Base-by-base conservation (phyloP, 148 eudicot genomes). In the Cornus florida region DNA sequence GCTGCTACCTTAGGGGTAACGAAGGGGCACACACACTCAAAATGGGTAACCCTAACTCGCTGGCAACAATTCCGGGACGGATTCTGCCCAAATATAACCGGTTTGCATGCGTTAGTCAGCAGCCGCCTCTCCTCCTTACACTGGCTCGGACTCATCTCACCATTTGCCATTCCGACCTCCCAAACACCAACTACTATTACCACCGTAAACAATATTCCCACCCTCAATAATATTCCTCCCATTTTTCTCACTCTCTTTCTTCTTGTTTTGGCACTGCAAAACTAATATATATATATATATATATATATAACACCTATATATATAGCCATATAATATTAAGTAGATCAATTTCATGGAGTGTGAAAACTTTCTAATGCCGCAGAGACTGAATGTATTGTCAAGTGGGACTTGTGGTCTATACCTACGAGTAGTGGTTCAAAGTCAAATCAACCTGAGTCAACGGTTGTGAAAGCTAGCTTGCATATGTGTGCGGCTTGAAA, bases 1-100 rank as follows among this genome's bases (percentile, higher is more conserved):
- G 84, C 70, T 3, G 87, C 84, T 39, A 78, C 3, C 67, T 84
- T 84, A 4, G 87, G 87, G n/a, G 87, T 84, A 38, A 84, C 69
- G 0, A 2, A 73, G 46, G 77, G 59, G 64, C 87, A 84, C 11
- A 78, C 78, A 38, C 84, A 84, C 9, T 75, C 71, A 11, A 28
- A 33, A 50, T 39, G 80, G 5, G 82, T 78, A 10, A 72, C 80
- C 31, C 87, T 75, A 3, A 81, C 35, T 59, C 82, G 46, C 48
- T 78, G 48, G 39, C 87, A 84, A 56, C 87, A 84, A 67, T n/a
- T 23, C 0, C 77, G 64, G 14, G 74, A 66, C 11, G 87, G 87
- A 1, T 84, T 82, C 19, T 57, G 70, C 76, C 83, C 78, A 19
- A 22, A 24, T 38, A 81, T 17, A 41, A 84, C 86, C 2, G 78